Base-by-base conservation (phyloP, 495 filamentous ascomycete genomes). In the Neurospora sublineolata region DNA sequence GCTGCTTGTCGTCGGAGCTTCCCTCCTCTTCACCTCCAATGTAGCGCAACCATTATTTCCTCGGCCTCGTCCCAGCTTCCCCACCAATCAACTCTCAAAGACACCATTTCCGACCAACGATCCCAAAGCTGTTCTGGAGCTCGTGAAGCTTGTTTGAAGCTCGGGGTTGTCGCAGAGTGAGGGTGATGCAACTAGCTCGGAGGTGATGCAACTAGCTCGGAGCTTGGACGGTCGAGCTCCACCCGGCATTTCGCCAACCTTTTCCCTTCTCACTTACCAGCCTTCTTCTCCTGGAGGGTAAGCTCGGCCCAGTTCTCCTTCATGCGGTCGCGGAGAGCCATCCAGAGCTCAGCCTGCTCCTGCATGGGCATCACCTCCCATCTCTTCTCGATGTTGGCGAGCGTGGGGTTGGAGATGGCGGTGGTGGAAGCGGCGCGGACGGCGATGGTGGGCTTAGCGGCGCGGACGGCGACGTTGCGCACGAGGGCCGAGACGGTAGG, bases 271-370 rank as follows among this genome's bases (percentile, higher is more conserved):
- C 42, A 91, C 95, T 78, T 90, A 98, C 95, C 94, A 79, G 95
- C 96, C 86, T 96, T 97, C 92, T 98, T 97, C 87, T 99, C 95
- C 82, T 93, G 89, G 74, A 94, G 46, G 37, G 95, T 99, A 87
- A 99, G 85, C 77, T 97, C 92, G 78, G 91, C 87, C 95, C 95
- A 99, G 82, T 92, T 92, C 74, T 86, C 89, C 92, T 97, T 98
- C 95, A 98, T 98, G 77, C 95, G 90, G 85, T 99, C 95, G 77
- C 95, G 86, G 80, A 99, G 86, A 77, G 91, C 85, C 95, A 99
- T 99, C 94, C 94, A 99, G 76, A 99, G 84, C 79, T 98, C 95
- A 73, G 96, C 95, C 89, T 99, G 95, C 88, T 99, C 95, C 86
- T 96, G 92, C 71, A 94, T 93, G 42, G 93, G 94, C 92, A 99